Base-by-base conservation (phyloP, 2,329 filamentous ascomycete genomes). In the Pochonia chlamydosporia region DNA sequence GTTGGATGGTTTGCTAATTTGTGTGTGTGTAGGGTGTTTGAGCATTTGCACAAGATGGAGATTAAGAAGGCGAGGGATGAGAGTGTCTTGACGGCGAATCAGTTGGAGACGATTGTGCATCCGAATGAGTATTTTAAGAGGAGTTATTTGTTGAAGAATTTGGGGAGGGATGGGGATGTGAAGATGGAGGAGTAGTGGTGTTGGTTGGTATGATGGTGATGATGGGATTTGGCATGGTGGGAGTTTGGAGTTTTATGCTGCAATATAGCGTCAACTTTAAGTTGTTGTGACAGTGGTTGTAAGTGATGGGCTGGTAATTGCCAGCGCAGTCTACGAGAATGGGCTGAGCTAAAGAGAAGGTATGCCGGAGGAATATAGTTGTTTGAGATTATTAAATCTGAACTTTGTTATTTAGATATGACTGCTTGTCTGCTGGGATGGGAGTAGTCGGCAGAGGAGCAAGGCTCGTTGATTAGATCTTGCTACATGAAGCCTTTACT, bases 71-170 rank as follows among this genome's bases (percentile, higher is more conserved):
- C 85, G 52, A 88, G 85, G 66, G 87, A 91, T 36, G 83, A 89
- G 43, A 77, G 81, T 5, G 73, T 83, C 44, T 85, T 85, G 82
- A 82, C 76, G 11, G 71, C 84, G 6, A 81, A 82, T 14, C 88
- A 96, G 63, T 74, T 96, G 36, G 92, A 97, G 68, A 97, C 92
- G 0, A 95, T 99, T 62, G 84, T 96, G 20, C 93, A 99, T 68
- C 93, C 93, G 10, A 99, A 99, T 64, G 91, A 92, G 54, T 99
- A 96, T 68, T 99, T 97, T 68, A 96, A 96, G 75, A 79, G 92
- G 47, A 95, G 90, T 63, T 97, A 89, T 65, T 60, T 95, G 56
- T 71, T 99, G 51, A 96, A 90, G 73, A 88, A 93, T 63, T 66
- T 95, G 23, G 83, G 68, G 43, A 81, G 69, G 20, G 69, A 70